Conservation (phyloP, 1,284 basidiomycete genomes). For the Moesziomyces globuligerus region DNA sequence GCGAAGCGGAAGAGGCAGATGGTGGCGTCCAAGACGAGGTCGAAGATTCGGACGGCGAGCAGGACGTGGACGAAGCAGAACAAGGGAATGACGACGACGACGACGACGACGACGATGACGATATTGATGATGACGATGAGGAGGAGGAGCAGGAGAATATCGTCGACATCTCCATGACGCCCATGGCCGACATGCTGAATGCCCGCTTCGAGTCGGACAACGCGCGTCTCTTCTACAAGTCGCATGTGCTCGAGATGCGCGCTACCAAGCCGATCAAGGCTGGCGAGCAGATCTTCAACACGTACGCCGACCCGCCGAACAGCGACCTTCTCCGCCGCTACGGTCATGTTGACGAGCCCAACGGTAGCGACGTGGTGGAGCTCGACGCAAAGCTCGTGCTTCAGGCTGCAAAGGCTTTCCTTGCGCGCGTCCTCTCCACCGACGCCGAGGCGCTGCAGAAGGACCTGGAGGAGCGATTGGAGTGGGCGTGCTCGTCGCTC, state of each 20-base stretch:
- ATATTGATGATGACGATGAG: slow-evolving; percentile 28
- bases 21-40: slow-evolving; percentile 17
- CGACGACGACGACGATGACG: slow-evolving; percentile 38
- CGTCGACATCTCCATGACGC: slow-evolving; percentile 88
- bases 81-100: slow-evolving; percentile 6
- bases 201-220: slow-evolving; percentile 64
- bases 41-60: slow-evolving; percentile 24
- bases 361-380: slow-evolving; percentile 88
- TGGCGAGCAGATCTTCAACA: slow-evolving; percentile 92
- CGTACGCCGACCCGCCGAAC: slow-evolving; percentile 93
- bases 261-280: slow-evolving; percentile 78
- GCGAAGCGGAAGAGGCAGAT: slow-evolving; percentile 23
- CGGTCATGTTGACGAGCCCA: slow-evolving; percentile 90
- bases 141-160: slow-evolving; percentile 65
- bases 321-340: slow-evolving; percentile 92
- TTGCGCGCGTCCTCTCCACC: slow-evolving; percentile 6
- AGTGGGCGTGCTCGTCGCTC: slow-evolving; percentile 56
- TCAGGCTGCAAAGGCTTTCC: slow-evolving; percentile 54
- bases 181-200: slow-evolving; percentile 86
- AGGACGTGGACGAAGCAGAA: slow-evolving; percentile 13
- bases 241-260: slow-evolving; percentile 79
- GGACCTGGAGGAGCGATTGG: slow-evolving; percentile 41
- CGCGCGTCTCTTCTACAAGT: slow-evolving; percentile 83
- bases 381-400: slow-evolving; percentile 82
- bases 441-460: slow-evolving; percentile 16